Evolutionary conservation across 2,329 filamentous ascomycete genomes (phyloP), one percentile per base, ranked within the genome.

Genomic region (Fusarium sp.): DNA sequence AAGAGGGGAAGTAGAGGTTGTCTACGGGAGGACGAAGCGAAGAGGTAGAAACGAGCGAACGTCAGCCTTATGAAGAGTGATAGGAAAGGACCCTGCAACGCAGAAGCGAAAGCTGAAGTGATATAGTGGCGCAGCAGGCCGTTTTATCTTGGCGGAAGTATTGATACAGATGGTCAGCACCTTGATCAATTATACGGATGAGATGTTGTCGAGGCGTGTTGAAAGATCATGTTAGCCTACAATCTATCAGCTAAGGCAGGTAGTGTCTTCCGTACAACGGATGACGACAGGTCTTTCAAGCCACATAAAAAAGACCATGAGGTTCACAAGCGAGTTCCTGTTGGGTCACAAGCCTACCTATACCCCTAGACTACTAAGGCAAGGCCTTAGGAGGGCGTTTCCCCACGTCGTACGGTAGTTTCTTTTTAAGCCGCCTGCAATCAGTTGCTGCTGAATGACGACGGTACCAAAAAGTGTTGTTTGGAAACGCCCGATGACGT

Each of bases 61-160:
- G 51, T 52, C 67, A 70, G 67, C 67, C 67, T 65, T 67, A 53
- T 49, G 37, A 26, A 51, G 18, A 51, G 12, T 44, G n/a, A 44
- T 40, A 28, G 37, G 33, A 42, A 67, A 67, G 23, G 38, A 26
- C 16, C 41, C 30, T 54, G 38, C 37, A 40, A 34, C 15, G 38
- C 33, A 51, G 15, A 20, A 23, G 9, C 26, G 31, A 54, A 52
- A 30, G 45, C 33, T n/a, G 36, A 44, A 49, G 42, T 34, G 28
- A 36, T 50, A 28, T 28, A 57, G 57, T 62, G 60, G 60, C 49
- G 42, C 60, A 50, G 57, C 57, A 56, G 11, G 31, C 33, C 8
- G 15, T 33, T 33, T 12, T 36, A 23, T 28, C 26, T 33, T 33
- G 40, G 23, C 15, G 34, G 34, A 38, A 38, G 26, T 33, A 16